Base-by-base conservation (phyloP, 1,284 basidiomycete genomes). In the Ganoderma leucocontextum region DNA sequence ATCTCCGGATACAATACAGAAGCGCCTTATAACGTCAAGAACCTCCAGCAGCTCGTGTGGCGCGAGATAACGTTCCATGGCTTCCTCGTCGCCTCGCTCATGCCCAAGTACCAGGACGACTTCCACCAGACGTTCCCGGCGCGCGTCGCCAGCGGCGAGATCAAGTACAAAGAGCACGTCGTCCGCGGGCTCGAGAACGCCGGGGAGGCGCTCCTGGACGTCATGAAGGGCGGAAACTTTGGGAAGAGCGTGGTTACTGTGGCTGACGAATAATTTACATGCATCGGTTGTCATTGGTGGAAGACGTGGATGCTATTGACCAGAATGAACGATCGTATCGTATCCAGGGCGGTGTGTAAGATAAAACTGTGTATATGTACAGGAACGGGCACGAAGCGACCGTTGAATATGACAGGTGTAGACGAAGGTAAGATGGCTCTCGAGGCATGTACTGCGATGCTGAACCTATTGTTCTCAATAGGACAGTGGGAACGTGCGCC, bases 111-210 rank as follows among this genome's bases (percentile, higher is more conserved):
- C 75, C 62, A 57, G 1, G 76, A 78, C 0, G 80, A 80, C 29
- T 89, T 89, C 78, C 87, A 87, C 75, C 77, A 78, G 10, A 84
- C 85, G 61, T 78, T 94, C 53, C 83, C 86, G 0, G 77, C 80
- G 42, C 82, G 52, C 25, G 77, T 91, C 58, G 83, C 83, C 4
- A 82, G 83, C 41, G 91, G 91, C 12, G 83, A 89, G 77, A 76
- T 93, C 70, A 87, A 89, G 77, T 86, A 87, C 74, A 80, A 81
- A 13, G 91, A 91, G 73, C 83, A 90, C 52, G 70, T 88, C 0
- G 82, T 77, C 35, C 78, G 83, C 0, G 86, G 88, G 0, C 75
- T 92, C 64, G 85, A 88, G 15, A 80, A 81, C 35, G 85, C 84
- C 15, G 86, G 86, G 0, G 81, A 87, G 17, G 87, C 81, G 0